Evolutionary conservation across 169 alveolate species (phyloP), one percentile per base, ranked within the genome.

Genomic region (Perkinsus marinus): DNA sequence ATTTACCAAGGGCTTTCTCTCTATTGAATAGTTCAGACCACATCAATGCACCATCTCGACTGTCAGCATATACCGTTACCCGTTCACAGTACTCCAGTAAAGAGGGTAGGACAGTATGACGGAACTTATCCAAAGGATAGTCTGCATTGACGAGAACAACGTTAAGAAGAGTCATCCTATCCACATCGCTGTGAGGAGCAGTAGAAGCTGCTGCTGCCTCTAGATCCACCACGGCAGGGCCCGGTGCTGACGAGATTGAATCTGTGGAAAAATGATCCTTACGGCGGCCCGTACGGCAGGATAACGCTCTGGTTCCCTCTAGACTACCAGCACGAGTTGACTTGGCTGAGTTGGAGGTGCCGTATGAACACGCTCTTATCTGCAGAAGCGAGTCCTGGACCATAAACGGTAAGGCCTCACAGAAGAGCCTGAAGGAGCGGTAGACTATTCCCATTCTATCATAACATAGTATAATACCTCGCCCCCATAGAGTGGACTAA

Each of bases 401-500:
- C 79, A 57, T 57, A 7, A 57, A 26, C 5, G 79, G 79, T 26
- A 57, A 26, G 37, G 79, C 79, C 5, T 57, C 79, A 26, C 26
- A 26, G 34, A 57, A 57, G 34, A 57, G 79, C 79, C 79, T 57
- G 79, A 57, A 16, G 34, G 34, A 57, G 34, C 34, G 0, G 34
- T 30, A 57, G 10, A 41, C 19, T 3, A 41, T 41, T 16, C 79
- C 9, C 79, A 5, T 13, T 2, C 26, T 0, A 26, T 13, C 30
- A 19, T 19, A 13, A 16, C 22, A 2, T 26, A 13, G 26, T 26
- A 6, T 26, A 0, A 0, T 16, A 57, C 79, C 94, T 68, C 0
- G 94, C 92, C 37, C 94, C 94, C 94, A 93, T 93, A 19, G 94
- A 93, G 43, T 93, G 94, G 7, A 93, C 92, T 91, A 93, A 79